Base-by-base conservation (phyloP, 164 flowering plant species). In the Chloranthus sessilifolius region DNA sequence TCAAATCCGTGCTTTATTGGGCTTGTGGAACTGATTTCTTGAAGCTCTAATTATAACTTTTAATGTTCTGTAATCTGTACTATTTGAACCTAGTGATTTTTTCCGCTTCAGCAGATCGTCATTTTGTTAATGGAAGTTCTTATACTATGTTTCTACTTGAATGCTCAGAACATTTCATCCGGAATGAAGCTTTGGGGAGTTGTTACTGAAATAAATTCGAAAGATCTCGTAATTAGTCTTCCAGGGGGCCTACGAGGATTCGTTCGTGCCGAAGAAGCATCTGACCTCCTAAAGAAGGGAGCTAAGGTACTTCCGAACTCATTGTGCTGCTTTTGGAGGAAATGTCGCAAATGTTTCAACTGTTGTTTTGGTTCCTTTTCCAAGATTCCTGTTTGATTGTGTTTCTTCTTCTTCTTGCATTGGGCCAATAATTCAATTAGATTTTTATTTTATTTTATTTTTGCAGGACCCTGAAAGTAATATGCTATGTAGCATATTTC, bases 131-230 rank as follows among this genome's bases (percentile, higher is more conserved):
- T n/a, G n/a, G n/a, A n/a, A n/a, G n/a, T n/a, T n/a, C n/a, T n/a
- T n/a, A n/a, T n/a, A n/a, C n/a, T n/a, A n/a, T n/a, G 21, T 26
- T 34, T 47, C 14, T 47, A 26, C 28, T 11, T 54, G 16, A 35
- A 21, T 43, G 34, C 17, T 19, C 65, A 89, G 99, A 94, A 94
- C 65, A 64, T 87, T 43, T 68, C 90, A 30, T 66, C 83, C 29
- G 96, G 97, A 63, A 87, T 94, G 95, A 89, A 85, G 69, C 79
- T 89, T n/a, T 87, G 80, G 96, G 99, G 97, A 42, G 81, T 87
- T 30, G 53, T 94, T 59, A 43, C 76, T 38, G 99, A 94, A 77
- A 85, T 94, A 21, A 84, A 86, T 60, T 79, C 76, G 50, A 89
- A 87, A 61, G 99, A 94, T 61, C 70, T 94, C 37, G 86, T 74